Percentiles rank a stretch among this genome's conserved stretches.
phyloP scores from a whole-genome alignment of 768 basidiomycete species.

The Leccinellum albellum region DNA sequence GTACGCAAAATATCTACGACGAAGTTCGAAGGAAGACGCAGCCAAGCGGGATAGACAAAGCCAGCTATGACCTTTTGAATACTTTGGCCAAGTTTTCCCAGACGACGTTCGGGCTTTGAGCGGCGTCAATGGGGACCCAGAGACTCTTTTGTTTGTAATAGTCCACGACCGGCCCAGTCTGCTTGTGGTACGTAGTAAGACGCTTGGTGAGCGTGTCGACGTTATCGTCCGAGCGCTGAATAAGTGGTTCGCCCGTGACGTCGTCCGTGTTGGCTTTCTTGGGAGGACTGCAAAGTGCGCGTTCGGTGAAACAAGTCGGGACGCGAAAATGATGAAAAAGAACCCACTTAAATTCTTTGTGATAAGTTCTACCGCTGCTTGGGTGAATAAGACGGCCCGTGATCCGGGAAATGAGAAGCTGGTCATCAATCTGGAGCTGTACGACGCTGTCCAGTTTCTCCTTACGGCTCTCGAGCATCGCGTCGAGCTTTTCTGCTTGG shows the following conservation, averaged over 20 bases:
- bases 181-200: constrained; percentile 81
- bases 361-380: constrained; percentile 86
- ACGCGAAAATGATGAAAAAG: neutral
- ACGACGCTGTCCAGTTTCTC: constrained; percentile 92
- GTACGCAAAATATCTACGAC: constrained; percentile 27
- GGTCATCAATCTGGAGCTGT: constrained; percentile 89
- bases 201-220: constrained; percentile 92
- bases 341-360: constrained; percentile 89
- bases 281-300: constrained; percentile 65
- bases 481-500: constrained; percentile 93
- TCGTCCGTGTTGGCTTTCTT: constrained; percentile 96
- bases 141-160: constrained; percentile 93
- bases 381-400: constrained; percentile 95
- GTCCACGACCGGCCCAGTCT: constrained; percentile 93
- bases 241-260: constrained; percentile 89
- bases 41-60: neutral
- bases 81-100: constrained; percentile 78
- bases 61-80: constrained; percentile 40
- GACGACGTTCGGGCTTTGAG: constrained; percentile 87
- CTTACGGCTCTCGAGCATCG: constrained; percentile 77
- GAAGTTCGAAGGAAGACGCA: neutral
- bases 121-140: constrained; percentile 89
- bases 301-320: constrained; percentile 9
- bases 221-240: constrained; percentile 98
- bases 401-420: constrained; percentile 94